A percentile compares a stretch with the other conserved stretches of the same genome.
These are phyloP conservation scores for Gossypium armourianum DNA, from an alignment of 441 rosid species.

Conservation along the genomic window DNA sequence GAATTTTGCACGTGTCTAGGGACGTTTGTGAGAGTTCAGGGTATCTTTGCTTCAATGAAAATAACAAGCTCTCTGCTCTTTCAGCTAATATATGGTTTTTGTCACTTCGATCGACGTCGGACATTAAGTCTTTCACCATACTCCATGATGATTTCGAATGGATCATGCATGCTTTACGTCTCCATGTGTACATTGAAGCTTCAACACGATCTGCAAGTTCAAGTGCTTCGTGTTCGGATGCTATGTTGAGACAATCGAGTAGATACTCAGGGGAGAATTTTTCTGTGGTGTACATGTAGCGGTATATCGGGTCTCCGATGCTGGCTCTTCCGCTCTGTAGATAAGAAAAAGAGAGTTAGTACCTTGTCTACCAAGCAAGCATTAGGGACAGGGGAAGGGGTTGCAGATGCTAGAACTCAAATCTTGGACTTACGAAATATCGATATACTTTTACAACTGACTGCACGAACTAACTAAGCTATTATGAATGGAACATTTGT, in stretches of 20 bases:
- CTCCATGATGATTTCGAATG: slow-evolving; percentile 55
- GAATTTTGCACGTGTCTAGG: slow-evolving; percentile 61
- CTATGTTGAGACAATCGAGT: slow-evolving; percentile 38
- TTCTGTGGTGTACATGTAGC: slow-evolving; percentile 33
- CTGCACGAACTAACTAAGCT: background rate
- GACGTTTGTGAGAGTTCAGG: slow-evolving; percentile 63
- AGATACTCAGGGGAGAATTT: slow-evolving; percentile 48
- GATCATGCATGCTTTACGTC: slow-evolving; percentile 52
- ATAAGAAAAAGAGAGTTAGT: background rate
- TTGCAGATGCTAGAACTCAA: background rate
- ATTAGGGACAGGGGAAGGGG: background rate
- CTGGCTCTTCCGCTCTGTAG: slow-evolving; percentile 50
- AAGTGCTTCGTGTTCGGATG: slow-evolving; percentile 59
- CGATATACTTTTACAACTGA: background rate
- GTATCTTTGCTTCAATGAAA: slow-evolving; percentile 52
- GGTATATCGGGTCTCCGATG: slow-evolving; percentile 54
- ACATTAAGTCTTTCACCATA: slow-evolving; percentile 47
- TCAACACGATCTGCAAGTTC: slow-evolving; percentile 56
- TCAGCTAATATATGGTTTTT: slow-evolving; percentile 49
- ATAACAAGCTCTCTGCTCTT: slow-evolving; percentile 53
- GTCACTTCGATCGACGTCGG: slow-evolving; percentile 44
- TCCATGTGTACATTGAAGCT: slow-evolving; percentile 60
- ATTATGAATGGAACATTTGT: background rate
- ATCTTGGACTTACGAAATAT: background rate
- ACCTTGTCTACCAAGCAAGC: background rate